Percentiles rank a stretch among this genome's conserved stretches.
Conservation (phyloP, 257 asterid genomes). For the Solanum ahanhuiri region DNA sequence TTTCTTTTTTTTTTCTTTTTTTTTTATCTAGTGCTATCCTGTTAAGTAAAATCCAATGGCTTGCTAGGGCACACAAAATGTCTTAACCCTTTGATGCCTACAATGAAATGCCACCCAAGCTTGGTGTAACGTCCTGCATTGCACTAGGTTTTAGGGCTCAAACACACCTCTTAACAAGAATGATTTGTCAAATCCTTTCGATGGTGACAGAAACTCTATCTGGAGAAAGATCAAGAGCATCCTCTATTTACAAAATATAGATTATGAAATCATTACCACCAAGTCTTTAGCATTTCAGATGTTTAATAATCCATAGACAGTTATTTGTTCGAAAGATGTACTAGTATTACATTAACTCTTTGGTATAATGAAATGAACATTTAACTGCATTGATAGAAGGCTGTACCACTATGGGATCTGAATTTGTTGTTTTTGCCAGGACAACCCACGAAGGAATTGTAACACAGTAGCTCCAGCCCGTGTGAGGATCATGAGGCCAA, state of each 20-base stretch:
- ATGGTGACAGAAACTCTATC: neutral
- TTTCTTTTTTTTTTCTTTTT: too few relatives aligned
- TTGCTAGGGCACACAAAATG: neutral
- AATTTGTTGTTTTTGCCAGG: slow-evolving; percentile 85
- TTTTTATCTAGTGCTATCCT: neutral
- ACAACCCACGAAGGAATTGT: slow-evolving; percentile 91
- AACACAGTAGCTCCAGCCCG: slow-evolving; percentile 98
- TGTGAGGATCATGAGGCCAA: slow-evolving; percentile 94
- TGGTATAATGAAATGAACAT: neutral
- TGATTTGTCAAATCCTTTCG: neutral
- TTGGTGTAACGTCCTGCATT: neutral
- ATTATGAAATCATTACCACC: neutral
- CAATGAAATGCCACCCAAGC: neutral
- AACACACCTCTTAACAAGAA: neutral
- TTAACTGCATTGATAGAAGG: slow-evolving; percentile 9
- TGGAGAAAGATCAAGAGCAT: neutral
- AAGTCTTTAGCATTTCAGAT: neutral
- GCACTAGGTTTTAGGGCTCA: neutral
- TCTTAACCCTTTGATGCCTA: neutral
- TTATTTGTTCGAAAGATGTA: neutral
- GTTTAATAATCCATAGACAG: neutral
- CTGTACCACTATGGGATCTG: slow-evolving; percentile 93
- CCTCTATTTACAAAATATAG: neutral
- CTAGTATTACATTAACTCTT: neutral
- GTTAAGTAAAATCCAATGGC: neutral